Evolutionary conservation across 345 rosid species (phyloP), one percentile per base, ranked within the genome.

Genomic region (Syzygium jambos): DNA sequence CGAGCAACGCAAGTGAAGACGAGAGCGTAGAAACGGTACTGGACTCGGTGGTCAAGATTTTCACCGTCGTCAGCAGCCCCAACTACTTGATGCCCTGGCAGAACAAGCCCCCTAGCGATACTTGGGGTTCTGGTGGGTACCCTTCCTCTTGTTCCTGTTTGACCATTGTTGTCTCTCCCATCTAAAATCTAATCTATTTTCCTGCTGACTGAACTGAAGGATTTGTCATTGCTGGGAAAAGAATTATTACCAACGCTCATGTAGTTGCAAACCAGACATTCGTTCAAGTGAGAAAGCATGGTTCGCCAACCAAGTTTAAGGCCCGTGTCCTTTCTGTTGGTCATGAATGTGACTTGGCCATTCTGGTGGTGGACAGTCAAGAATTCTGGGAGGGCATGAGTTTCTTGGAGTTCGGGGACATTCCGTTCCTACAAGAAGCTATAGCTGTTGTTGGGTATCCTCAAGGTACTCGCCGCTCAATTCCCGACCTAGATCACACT

Each of bases 371-470:
- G 87, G 93, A 95, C 84, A 93, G 89, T 84, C 90, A 92, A 84
- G 94, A 94, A 84, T 95, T 93, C 85, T 96, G 95, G 93, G 89
- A 90, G 73, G 95, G 89, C 41, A 93, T 95, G 97, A 87, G 85
- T 84, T 89, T 89, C 55, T 93, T 94, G 90, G 98, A 96, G 90
- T 92, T 97, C 0, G 98, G 97, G 73, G 98, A 92, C 68, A 90
- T 93, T 84, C 98, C 98, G 5, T 92, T 90, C 90, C 92, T 95
- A 3, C 95, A 93, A 53, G 95, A 94, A 91, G 94, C 95, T 85
- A 93, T 97, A 11, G 93, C 96, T 85, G 98, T 95, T 4, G 97
- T 94, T 51, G 99, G 98, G 19, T 97, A 97, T 91, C 99, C 98
- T 89, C 95, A 94, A 93, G 99, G 97, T 96, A 91, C 63, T 30